A percentile compares a stretch with the other conserved stretches of the same genome.
These are phyloP conservation scores for Acanthamoeba triangularis DNA, from an alignment of 208 protist genomes.

Conservation along the genomic window DNA sequence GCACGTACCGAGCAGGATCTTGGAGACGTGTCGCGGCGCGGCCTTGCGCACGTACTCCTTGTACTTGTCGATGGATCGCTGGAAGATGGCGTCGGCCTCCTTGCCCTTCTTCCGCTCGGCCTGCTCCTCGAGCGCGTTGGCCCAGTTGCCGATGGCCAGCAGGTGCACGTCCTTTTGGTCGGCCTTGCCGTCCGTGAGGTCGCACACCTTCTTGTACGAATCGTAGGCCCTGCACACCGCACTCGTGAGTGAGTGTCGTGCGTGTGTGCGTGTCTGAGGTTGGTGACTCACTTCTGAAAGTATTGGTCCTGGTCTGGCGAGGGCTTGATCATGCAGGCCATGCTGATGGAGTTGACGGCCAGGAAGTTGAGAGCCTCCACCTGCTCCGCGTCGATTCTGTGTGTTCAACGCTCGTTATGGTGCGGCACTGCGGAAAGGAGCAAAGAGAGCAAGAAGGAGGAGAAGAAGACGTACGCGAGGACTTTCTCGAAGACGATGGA, in stretches of 20 bases:
- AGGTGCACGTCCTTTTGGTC: neutral
- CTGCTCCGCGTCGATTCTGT: neutral
- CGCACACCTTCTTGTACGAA: slow-evolving; percentile 33
- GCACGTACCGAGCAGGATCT: neutral
- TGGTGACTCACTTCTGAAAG: neutral
- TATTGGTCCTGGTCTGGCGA: slow-evolving; percentile 50
- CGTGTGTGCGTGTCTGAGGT: neutral
- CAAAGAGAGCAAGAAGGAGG: neutral
- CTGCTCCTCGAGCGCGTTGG: slow-evolving; percentile 47
- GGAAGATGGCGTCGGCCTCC: slow-evolving; percentile 36
- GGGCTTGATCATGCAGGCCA: slow-evolving; percentile 49
- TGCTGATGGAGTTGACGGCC: neutral
- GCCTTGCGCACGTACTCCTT: slow-evolving; percentile 56
- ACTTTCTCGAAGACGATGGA: slow-evolving; percentile 32
- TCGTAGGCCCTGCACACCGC: slow-evolving; percentile 11
- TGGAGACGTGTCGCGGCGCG: neutral
- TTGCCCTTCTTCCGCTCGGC: slow-evolving; percentile 57
- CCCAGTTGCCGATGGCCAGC: slow-evolving; percentile 44
- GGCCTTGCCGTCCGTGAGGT: neutral
- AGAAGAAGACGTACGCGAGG: neutral
- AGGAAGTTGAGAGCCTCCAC: slow-evolving; percentile 34
- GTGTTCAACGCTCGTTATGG: no score
- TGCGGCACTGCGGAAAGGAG: neutral
- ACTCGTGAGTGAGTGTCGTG: neutral
- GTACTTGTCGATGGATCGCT: slow-evolving; percentile 55